Evolutionary conservation across 345 rosid species (phyloP).

Genomic region (Rhizophora mangle): DNA sequence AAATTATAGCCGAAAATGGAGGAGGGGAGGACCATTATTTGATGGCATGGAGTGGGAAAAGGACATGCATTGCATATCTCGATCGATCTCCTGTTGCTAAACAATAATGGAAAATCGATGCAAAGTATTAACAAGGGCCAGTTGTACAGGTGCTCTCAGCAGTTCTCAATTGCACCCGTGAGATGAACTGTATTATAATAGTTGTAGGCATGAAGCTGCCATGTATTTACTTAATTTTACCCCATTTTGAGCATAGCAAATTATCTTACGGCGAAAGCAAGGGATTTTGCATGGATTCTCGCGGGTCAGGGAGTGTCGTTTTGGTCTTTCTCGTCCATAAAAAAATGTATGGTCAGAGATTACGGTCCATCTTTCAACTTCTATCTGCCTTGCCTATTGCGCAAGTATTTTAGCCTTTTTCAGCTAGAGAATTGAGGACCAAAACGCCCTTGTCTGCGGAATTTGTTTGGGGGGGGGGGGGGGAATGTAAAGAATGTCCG

Average conservation of each 20-base stretch:
- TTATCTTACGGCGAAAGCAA: conserved; percentile 41
- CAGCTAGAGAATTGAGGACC: neutral
- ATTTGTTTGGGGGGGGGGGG: no score
- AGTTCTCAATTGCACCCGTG: conserved; percentile 13
- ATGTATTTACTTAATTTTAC: neutral
- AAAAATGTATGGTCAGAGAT: neutral
- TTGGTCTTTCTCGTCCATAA: neutral
- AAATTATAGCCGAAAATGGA: neutral
- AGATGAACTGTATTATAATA: neutral
- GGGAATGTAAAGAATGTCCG: neutral
- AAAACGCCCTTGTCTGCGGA: neutral
- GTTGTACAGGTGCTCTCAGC: neutral
- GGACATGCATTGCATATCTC: conserved; percentile 13
- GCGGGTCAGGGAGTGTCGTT: neutral
- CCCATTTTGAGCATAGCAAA: conserved; percentile 11
- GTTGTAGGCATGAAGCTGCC: neutral
- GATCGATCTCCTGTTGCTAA: neutral
- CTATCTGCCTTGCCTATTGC: no score
- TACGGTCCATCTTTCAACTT: neutral
- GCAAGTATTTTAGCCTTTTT: neutral
- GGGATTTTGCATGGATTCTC: conserved; percentile 29
- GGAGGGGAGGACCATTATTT: conserved; percentile 6
- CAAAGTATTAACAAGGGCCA: neutral
- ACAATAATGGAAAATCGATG: neutral
- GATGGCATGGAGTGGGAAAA: neutral